These are phyloP conservation scores for Noccaea bulbosa DNA, from an alignment of 345 rosid genomes.

Conservation along the genomic window DNA sequence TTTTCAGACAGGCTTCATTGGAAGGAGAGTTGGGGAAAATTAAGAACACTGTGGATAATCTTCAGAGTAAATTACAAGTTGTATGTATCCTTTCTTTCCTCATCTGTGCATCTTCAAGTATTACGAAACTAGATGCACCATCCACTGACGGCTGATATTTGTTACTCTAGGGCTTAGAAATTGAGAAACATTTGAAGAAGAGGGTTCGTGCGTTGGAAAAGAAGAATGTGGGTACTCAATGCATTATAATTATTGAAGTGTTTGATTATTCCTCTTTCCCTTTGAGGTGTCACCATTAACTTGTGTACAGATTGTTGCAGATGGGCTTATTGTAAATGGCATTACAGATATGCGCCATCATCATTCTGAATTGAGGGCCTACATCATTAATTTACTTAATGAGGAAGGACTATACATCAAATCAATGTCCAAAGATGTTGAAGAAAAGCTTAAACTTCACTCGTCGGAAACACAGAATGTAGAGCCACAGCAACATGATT, in stretches of 20 bases:
- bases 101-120: slow-evolving; percentile 12
- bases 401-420: slow-evolving; percentile 62
- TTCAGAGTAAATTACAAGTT: slow-evolving; percentile 75
- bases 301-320: slow-evolving; percentile 59
- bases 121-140: background rate
- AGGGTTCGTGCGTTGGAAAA: slow-evolving; percentile 73
- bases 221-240: slow-evolving; percentile 66
- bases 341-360: slow-evolving; percentile 56
- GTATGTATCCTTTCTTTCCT: slow-evolving; percentile 51
- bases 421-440: slow-evolving; percentile 47
- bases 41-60: slow-evolving; percentile 65
- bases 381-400: slow-evolving; percentile 60
- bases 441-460: slow-evolving; percentile 55
- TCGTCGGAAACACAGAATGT: slow-evolving; percentile 42
- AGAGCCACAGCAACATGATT: slow-evolving; percentile 43
- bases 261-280: slow-evolving; percentile 17
- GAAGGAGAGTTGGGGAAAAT: slow-evolving; percentile 76
- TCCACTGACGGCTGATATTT: slow-evolving; percentile 36
- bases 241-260: slow-evolving; percentile 7
- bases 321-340: slow-evolving; percentile 55
- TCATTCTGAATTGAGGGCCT: slow-evolving; percentile 64
- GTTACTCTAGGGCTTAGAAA: slow-evolving; percentile 77
- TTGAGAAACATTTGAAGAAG: slow-evolving; percentile 93
- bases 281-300: slow-evolving; percentile 34
- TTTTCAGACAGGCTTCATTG: slow-evolving; percentile 93